Base-by-base conservation (phyloP, 2,329 filamentous ascomycete species). In the Trichoderma arundinaceum region DNA sequence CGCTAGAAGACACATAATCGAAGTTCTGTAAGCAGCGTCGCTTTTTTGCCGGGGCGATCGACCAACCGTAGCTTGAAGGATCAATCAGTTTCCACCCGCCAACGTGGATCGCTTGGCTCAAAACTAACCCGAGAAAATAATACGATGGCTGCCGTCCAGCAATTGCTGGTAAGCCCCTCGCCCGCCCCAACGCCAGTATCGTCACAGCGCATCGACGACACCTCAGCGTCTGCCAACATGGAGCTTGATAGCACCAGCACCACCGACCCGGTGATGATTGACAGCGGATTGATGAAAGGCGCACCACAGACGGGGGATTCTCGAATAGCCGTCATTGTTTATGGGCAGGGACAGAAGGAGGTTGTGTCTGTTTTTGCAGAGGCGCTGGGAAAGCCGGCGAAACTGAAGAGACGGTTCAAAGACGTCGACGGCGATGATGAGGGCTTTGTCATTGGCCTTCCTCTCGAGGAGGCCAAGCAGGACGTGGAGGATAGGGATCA, bases 341-440 rank as follows among this genome's bases (percentile, higher is more conserved):
- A 90, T 75, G 88, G 89, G 10, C 81, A 82, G 22, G 89, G 86
- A 17, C 90, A 94, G 75, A 89, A 94, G 67, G 84, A 85, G 46
- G 91, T 95, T 68, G 87, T 94, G 33, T 86, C 86, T 22, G 80
- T 91, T 39, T 90, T 94, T 71, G 91, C 92, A 32, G 90, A 94
- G 72, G 89, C 94, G 7, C 79, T 95, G 48, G 92, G 92, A 13
- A 92, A 93, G 74, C 85, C 89, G 19, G 89, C 86, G 78, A 85
- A 83, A 66, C 80, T 89, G 49, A 85, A 86, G 61, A 76, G 80
- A 38, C 79, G 83, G 64, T 83, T 90, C 76, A 78, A 81, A 67
- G 78, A 84, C 52, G 80, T 88, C 71, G 81, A 80, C 69, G 71
- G 77, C 58, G 79, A 85, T 59, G 83, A 90, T 71, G 79, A 83